phyloP scores from a whole-genome alignment of 1,139 yeast genomes.

The Pichia sp. region DNA sequence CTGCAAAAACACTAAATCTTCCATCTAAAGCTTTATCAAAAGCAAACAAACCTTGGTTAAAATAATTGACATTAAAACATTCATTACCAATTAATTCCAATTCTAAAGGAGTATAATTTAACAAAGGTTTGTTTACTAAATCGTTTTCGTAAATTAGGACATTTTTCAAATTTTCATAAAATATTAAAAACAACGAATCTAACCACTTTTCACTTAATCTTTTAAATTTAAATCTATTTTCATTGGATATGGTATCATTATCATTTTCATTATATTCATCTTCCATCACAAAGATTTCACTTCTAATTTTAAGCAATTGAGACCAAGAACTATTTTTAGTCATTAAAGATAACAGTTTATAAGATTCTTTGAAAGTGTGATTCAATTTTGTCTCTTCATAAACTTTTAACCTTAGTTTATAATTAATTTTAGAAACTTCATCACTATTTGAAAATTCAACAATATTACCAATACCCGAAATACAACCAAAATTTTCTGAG shows the following conservation, averaged over 20 bases:
- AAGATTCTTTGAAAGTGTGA: conserved; percentile 75
- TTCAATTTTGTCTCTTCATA: conserved; percentile 67
- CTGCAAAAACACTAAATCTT: conserved; percentile 60
- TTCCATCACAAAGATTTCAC: conserved; percentile 91
- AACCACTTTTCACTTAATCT: conserved; percentile 93
- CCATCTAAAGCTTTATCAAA: conserved; percentile 65
- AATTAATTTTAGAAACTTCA: conserved; percentile 44
- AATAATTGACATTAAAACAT: conserved; percentile 72
- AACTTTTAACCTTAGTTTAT: conserved; percentile 60
- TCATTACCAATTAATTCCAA: conserved; percentile 90
- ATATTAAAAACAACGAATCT: conserved; percentile 76
- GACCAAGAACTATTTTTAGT: conserved; percentile 78
- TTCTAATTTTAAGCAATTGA: conserved; percentile 67
- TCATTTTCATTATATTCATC: conserved; percentile 53
- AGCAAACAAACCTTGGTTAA: conserved; percentile 76
- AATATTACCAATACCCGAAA: conserved; percentile 52
- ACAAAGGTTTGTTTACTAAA: conserved; percentile 35
- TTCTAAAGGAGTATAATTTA: conserved; percentile 77
- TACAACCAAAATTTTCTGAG: conserved; percentile 35
- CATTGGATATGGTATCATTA: conserved; percentile 10
- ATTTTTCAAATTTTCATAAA: conserved; percentile 83
- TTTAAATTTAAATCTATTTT: conserved; percentile 48
- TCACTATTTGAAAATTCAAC: conserved; percentile 35
- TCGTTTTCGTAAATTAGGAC: conserved; percentile 93
- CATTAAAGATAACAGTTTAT: conserved; percentile 63